Evolutionary conservation across 2,329 filamentous ascomycete species (phyloP).

Genomic region (Raffaelea deltoideospora): DNA sequence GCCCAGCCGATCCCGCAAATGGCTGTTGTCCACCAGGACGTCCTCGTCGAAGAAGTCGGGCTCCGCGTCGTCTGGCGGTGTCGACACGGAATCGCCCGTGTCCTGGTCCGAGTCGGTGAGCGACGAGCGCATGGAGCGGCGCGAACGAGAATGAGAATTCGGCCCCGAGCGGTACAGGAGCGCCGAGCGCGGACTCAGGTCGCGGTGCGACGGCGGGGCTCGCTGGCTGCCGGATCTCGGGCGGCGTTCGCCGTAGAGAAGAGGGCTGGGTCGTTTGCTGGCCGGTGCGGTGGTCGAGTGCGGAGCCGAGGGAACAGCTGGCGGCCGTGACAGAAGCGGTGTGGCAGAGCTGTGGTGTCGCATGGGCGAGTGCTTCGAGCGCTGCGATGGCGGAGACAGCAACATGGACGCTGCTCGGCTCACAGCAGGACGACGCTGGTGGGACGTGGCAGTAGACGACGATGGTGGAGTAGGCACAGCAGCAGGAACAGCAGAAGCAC

Average conservation of each 20-base stretch:
- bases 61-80: conserved; percentile 17
- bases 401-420: conserved; percentile 9
- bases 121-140: conserved; percentile 19
- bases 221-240: conserved; percentile 16
- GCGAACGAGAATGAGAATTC: too few relatives aligned
- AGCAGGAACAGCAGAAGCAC: background rate
- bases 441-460: conserved; percentile 1
- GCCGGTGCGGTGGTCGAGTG: conserved; percentile 6
- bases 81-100: too few relatives aligned
- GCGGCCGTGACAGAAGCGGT: conserved; percentile 13
- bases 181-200: conserved; percentile 19
- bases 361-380: conserved; percentile 8
- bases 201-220: conserved; percentile 13
- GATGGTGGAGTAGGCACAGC: too few relatives aligned
- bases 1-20: conserved; percentile 7
- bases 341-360: conserved; percentile 16
- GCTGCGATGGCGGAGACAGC: conserved; percentile 9
- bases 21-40: conserved; percentile 1
- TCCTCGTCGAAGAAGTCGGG: conserved; percentile 8
- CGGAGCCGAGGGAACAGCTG: conserved; percentile 6
- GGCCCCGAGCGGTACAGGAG: conserved; percentile 22
- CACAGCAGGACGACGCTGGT: conserved; percentile 7
- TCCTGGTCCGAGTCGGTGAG: conserved; percentile 23
- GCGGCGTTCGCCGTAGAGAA: conserved; percentile 12
- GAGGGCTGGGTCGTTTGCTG: conserved; percentile 2